A percentile compares a stretch with the other conserved stretches of the same genome.
Conservation (phyloP, 2,329 filamentous ascomycete genomes). For the Macroventuria anomochaeta region DNA sequence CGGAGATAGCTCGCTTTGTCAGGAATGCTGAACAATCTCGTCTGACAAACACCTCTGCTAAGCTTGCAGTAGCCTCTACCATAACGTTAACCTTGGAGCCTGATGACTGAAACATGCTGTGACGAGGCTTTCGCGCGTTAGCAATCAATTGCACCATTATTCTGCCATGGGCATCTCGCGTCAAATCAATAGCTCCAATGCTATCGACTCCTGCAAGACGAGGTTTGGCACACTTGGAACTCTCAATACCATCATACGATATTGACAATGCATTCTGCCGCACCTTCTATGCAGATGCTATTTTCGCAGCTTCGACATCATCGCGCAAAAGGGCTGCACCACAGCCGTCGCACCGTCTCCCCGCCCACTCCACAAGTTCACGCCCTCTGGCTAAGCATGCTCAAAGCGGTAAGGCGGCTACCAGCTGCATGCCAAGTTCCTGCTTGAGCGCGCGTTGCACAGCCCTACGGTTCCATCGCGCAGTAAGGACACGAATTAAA, state of each 20-base stretch:
- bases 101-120: slow-evolving; percentile 13
- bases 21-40: slow-evolving; percentile 37
- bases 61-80: slow-evolving; percentile 14
- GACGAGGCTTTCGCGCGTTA: neutral
- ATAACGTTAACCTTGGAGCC: slow-evolving; percentile 13
- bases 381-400: slow-evolving; percentile 22
- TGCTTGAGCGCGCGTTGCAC: slow-evolving; percentile 19
- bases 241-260: neutral
- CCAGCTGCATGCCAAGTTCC: slow-evolving; percentile 27
- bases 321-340: slow-evolving; percentile 4
- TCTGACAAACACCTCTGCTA: slow-evolving; percentile 34
- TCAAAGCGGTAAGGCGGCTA: slow-evolving; percentile 17
- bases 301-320: slow-evolving; percentile 1
- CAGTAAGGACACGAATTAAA: slow-evolving; percentile 6
- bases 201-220: neutral
- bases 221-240: neutral
- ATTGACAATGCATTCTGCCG: neutral
- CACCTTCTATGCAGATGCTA: slow-evolving; percentile 4
- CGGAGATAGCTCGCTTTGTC: slow-evolving; percentile 25
- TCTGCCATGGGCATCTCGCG: neutral
- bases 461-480: slow-evolving; percentile 31
- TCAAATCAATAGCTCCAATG: neutral
- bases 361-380: slow-evolving; percentile 21
- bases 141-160: slow-evolving; percentile 11
- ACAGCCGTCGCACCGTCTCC: slow-evolving; percentile 12